Evolutionary conservation across 1,284 basidiomycete species (phyloP).

Genomic region (Cutaneotrichosporon curvatum): DNA sequence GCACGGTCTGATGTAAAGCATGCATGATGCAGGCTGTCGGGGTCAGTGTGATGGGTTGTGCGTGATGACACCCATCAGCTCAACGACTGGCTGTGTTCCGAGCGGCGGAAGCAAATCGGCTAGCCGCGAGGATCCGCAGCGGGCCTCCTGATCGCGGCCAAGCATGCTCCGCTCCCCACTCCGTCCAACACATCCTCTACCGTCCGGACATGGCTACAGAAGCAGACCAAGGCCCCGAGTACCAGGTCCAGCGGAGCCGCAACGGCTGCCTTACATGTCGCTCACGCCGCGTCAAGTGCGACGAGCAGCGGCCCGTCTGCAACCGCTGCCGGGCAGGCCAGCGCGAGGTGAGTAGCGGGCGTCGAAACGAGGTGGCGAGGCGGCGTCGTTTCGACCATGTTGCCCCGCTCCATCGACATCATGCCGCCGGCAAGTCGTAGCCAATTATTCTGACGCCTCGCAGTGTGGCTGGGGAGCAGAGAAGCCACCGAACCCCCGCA

Average conservation of each 20-base stretch:
- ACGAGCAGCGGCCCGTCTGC: slow-evolving; percentile 31
- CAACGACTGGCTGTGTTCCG: no score
- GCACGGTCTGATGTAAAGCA: no score
- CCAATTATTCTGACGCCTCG: not conserved
- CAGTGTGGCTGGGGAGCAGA: slow-evolving; percentile 18
- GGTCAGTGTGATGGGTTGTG: no score
- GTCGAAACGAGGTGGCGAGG: slow-evolving; percentile 1
- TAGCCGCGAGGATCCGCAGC: no score
- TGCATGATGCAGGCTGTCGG: no score
- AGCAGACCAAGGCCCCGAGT: slow-evolving; percentile 9
- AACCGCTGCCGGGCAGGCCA: slow-evolving; percentile 17
- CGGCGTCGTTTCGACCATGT: not conserved
- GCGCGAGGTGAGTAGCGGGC: slow-evolving; percentile 21
- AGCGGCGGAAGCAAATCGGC: no score
- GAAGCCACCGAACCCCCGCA: slow-evolving; percentile 16
- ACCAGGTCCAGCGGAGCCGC: slow-evolving; percentile 17
- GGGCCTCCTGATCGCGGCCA: no score
- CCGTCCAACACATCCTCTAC: not conserved
- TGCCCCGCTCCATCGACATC: no score
- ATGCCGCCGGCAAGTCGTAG: no score
- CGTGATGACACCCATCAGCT: no score
- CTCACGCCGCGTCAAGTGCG: slow-evolving; percentile 38
- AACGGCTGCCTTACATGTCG: slow-evolving; percentile 38
- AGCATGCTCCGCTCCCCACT: no score
- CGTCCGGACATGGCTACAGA: slow-evolving; percentile 3